phyloP scores from a whole-genome alignment of 768 basidiomycete species.

The Russula earlei region DNA sequence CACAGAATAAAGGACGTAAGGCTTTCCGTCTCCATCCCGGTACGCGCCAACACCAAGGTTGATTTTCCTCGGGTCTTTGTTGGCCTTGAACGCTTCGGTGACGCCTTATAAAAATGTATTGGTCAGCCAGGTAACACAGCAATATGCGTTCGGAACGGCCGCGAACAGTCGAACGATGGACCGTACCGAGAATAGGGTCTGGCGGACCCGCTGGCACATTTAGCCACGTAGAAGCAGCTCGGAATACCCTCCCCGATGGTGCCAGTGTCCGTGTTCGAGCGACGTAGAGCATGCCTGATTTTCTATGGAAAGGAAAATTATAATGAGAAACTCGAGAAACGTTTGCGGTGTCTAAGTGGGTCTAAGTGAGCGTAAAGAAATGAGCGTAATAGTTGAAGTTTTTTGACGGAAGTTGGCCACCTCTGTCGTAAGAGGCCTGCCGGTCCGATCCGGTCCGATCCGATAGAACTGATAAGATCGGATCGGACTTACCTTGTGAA shows the following conservation, averaged over 20 bases:
- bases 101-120: conserved; percentile 43
- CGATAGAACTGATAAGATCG: conserved; percentile 11
- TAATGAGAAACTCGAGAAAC: conserved; percentile 22
- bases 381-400: conserved; percentile 3
- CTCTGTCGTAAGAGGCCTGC: not conserved
- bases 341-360: conserved; percentile 22
- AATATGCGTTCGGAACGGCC: not conserved
- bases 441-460: not conserved
- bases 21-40: conserved; percentile 90
- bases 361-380: conserved; percentile 2
- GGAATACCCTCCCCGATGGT: conserved; percentile 32
- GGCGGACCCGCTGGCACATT: conserved; percentile 81
- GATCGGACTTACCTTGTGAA: no score
- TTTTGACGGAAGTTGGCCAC: not conserved
- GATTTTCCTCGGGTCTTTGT: conserved; percentile 86
- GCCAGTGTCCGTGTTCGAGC: conserved; percentile 41
- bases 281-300: conserved; percentile 32
- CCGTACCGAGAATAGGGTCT: conserved; percentile 82
- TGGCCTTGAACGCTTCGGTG: conserved; percentile 94
- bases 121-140: not conserved
- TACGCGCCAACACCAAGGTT: conserved; percentile 98
- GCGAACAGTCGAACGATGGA: conserved; percentile 5
- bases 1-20: conserved; percentile 84
- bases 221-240: conserved; percentile 65
- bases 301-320: conserved; percentile 21